phyloP scores from a whole-genome alignment of 2,329 filamentous ascomycete genomes.

The Botrytis deweyae region DNA sequence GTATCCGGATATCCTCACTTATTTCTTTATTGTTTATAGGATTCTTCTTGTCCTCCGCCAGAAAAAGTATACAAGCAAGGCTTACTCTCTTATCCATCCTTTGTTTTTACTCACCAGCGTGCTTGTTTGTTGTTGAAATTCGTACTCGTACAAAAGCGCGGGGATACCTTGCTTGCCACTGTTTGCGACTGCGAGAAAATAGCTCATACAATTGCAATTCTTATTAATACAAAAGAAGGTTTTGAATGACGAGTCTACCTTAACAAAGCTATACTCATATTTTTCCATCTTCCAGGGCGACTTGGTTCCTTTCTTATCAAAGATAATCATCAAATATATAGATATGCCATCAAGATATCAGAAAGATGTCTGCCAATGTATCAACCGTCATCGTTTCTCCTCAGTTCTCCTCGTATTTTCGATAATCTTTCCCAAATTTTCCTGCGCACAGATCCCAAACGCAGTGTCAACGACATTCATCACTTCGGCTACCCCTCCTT shows the following conservation, averaged over 20 bases:
- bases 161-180: not conserved
- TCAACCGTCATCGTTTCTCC: conserved; percentile 22
- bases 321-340: not conserved
- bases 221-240: conserved; percentile 8
- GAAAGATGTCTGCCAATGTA: conserved; percentile 27
- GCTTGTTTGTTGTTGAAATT: not conserved
- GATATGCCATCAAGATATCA: conserved; percentile 11
- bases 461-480: conserved; percentile 20
- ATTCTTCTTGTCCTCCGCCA: not conserved
- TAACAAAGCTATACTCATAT: not conserved
- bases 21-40: not conserved
- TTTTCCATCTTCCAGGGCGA: not conserved
- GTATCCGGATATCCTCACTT: not conserved
- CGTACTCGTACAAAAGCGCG: conserved; percentile 2
- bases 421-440: conserved; percentile 29
- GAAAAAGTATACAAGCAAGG: not conserved
- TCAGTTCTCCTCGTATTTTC: conserved; percentile 32
- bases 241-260: conserved; percentile 5
- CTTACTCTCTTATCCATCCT: not conserved
- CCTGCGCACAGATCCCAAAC: conserved; percentile 31
- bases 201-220: not conserved
- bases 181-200: not conserved
- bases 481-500: conserved; percentile 21
- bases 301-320: not conserved
- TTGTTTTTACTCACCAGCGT: not conserved